Evolutionary conservation across 305 asterid species (phyloP), one percentile per base, ranked within the genome.

Genomic region (Rubia tinctorum): DNA sequence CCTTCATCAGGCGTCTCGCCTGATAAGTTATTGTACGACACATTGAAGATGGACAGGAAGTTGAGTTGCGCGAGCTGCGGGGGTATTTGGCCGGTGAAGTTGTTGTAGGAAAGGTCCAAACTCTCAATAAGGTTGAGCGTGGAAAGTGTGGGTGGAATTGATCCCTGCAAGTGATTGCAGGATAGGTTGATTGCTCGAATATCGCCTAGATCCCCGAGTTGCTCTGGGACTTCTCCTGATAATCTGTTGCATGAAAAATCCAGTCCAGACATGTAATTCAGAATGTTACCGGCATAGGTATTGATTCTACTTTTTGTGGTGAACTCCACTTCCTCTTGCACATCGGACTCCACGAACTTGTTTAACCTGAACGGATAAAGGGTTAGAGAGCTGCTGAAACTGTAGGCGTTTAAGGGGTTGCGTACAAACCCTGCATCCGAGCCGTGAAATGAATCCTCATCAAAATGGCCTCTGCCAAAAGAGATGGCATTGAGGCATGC

Each of bases 151-250:
- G 43, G 1, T 4, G 68, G 68, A 62, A 62, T 62, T 2, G 43
- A 27, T 13, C 44, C 68, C 7, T 62, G n/a, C 44, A 79, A 15
- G 63, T 79, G 58, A 64, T 79, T 79, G 43, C 64, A 79, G 40
- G 79, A 79, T 61, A 79, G 60, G 68, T 79, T 79, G 2, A 79
- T 8, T 15, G 77, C 76, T 49, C 37, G 82, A 44, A 79, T 45
- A 7, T 66, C 37, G 4, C 58, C 39, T n/a, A 79, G 75, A 18
- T 30, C 17, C 39, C 79, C 56, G 27, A 79, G 60, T 8, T 79
- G 76, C 15, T 10, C 14, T 1, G 82, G 82, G 1, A 79, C 60
- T 23, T 56, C 20, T 71, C 79, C 79, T 22, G 42, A 53, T n/a
- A 79, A 65, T 8, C 39, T 30, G n/a, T 79, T 79, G 65, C 49